A percentile compares a stretch with the other conserved stretches of the same genome.
Evolutionary conservation across 495 filamentous ascomycete species (phyloP).

Genomic region (Aspergillus baeticus): DNA sequence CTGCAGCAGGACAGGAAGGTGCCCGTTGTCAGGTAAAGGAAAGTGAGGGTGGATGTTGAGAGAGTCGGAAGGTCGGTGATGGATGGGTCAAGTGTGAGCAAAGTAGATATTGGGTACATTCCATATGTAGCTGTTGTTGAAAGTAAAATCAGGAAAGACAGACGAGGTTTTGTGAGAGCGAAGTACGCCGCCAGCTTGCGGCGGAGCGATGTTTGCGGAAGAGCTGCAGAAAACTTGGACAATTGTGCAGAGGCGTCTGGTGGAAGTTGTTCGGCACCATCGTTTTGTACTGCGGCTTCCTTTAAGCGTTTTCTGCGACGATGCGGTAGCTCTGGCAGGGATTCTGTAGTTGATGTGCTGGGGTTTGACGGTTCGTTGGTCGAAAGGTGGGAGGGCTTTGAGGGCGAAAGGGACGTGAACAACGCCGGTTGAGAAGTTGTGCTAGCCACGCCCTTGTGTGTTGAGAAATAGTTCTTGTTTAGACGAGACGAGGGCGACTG

Average conservation of each 20-base stretch:
- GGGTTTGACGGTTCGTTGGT: neutral
- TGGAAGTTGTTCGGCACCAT: slow-evolving; percentile 48
- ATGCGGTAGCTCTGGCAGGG: slow-evolving; percentile 44
- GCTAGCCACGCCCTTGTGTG: slow-evolving; percentile 27
- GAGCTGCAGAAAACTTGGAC: slow-evolving; percentile 66
- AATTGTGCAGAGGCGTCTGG: slow-evolving; percentile 83
- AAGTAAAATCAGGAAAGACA: slow-evolving; percentile 87
- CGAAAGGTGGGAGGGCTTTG: slow-evolving; percentile 16
- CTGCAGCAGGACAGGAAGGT: slow-evolving; percentile 82
- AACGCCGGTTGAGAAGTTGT: slow-evolving; percentile 23
- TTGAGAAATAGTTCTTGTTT: slow-evolving; percentile 44
- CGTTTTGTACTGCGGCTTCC: slow-evolving; percentile 28
- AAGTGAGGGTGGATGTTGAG: slow-evolving; percentile 81
- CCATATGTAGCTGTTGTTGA: slow-evolving; percentile 90
- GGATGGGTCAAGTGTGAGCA: slow-evolving; percentile 53
- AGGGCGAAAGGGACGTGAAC: slow-evolving; percentile 29
- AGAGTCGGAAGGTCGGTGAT: slow-evolving; percentile 77
- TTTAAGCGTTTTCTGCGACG: slow-evolving; percentile 52
- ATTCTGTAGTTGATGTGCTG: slow-evolving; percentile 16
- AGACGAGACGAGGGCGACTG: slow-evolving; percentile 27
- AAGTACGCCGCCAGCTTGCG: slow-evolving; percentile 81
- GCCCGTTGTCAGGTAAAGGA: slow-evolving; percentile 86
- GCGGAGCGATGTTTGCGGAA: slow-evolving; percentile 67
- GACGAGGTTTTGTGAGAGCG: slow-evolving; percentile 89
- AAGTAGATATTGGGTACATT: slow-evolving; percentile 75